These are phyloP conservation scores for Pythium phragmiticola DNA, from an alignment of 352 stramenopile species.

Conservation along the genomic window DNA sequence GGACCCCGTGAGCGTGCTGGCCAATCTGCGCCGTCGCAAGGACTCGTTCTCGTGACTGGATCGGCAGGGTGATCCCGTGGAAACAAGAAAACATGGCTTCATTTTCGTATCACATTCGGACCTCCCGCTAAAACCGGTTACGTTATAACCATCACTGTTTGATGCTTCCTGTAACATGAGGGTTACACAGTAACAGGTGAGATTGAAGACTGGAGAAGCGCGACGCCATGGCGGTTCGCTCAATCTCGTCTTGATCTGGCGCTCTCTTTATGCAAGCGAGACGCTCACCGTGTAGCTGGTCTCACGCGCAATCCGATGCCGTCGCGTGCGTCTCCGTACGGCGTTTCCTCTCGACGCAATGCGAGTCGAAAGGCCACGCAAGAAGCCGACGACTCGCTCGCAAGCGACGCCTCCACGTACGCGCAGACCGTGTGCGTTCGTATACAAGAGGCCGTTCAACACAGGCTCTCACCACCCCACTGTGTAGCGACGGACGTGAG, in stretches of 20 bases:
- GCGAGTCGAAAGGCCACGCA: not conserved
- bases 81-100: not conserved
- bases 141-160: not conserved
- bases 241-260: not conserved
- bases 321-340: slow-evolving; percentile 21
- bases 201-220: not conserved
- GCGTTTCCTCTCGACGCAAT: not conserved
- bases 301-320: slow-evolving; percentile 1
- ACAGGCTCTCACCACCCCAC: not conserved
- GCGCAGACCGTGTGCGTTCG: slow-evolving; percentile 8
- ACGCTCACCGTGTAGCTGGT: not conserved
- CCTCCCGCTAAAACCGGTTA: not conserved
- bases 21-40: slow-evolving; percentile 75
- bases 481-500: slow-evolving; percentile 38
- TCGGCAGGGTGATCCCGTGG: not conserved
- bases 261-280: not conserved
- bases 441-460: slow-evolving; percentile 10
- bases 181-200: not conserved
- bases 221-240: not conserved
- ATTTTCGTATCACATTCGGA: not conserved
- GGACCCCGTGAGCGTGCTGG: slow-evolving; percentile 77
- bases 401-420: not conserved
- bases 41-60: slow-evolving; percentile 44
- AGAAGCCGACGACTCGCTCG: not conserved
- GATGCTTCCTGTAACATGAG: no score